Percentiles rank a stretch among this genome's conserved stretches.
phyloP scores from a whole-genome alignment of 495 filamentous ascomycete genomes.

The Xylaria cubensis region DNA sequence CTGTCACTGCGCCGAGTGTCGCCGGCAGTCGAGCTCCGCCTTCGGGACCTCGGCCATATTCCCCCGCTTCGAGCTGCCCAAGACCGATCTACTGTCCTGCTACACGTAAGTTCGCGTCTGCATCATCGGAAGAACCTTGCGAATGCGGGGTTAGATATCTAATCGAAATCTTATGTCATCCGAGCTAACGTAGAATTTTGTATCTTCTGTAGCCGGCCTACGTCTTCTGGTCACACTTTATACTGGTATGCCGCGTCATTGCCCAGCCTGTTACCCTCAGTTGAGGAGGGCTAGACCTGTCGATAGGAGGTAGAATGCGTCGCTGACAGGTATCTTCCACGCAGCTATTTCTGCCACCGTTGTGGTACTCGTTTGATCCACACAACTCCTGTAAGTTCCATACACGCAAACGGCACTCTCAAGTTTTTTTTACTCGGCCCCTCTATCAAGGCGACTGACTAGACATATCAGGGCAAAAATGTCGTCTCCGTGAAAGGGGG shows the following conservation, averaged over 20 bases:
- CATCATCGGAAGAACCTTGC: not conserved
- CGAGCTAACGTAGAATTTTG: not conserved
- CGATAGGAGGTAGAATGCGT: not conserved
- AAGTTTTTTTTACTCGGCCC: not conserved
- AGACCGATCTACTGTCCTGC: conserved; percentile 48
- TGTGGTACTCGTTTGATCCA: conserved; percentile 68
- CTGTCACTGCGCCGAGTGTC: conserved; percentile 74
- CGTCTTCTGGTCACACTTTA: conserved; percentile 52
- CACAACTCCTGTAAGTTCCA: conserved; percentile 50
- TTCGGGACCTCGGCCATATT: conserved; percentile 74
- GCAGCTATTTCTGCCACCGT: conserved; percentile 63
- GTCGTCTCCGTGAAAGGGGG: conserved; percentile 67
- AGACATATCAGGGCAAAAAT: conserved; percentile 47
- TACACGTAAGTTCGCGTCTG: conserved; percentile 48
- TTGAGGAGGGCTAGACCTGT: not conserved
- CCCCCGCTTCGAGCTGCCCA: conserved; percentile 62
- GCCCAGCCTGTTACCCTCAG: not conserved
- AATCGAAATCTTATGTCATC: not conserved
- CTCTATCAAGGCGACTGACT: not conserved
- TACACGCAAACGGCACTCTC: not conserved
- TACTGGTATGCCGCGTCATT: conserved; percentile 48
- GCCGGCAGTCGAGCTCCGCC: conserved; percentile 69
- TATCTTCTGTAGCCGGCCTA: conserved; percentile 39
- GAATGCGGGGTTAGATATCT: not conserved
- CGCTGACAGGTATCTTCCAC: not conserved